Conservation (phyloP, 2,329 filamentous ascomycete genomes). For the Exophiala sideris region DNA sequence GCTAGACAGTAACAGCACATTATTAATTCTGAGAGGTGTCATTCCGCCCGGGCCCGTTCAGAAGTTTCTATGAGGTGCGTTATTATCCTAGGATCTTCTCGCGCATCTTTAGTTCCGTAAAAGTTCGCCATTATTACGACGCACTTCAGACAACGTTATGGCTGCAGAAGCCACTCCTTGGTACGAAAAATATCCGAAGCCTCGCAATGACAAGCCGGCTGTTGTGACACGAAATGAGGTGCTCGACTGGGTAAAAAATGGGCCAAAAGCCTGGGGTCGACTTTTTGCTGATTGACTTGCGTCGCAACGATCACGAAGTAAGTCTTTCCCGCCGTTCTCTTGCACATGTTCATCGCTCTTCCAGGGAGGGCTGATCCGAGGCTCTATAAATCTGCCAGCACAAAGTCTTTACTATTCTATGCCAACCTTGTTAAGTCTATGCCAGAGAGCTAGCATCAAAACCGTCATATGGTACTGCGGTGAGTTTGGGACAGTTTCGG, state of each 20-base stretch:
- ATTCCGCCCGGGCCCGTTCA: no score
- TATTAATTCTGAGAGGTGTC: not conserved
- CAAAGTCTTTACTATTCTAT: constrained; percentile 40
- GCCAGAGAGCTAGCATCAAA: constrained; percentile 33
- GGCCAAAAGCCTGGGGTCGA: constrained; percentile 31
- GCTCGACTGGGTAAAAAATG: constrained; percentile 36
- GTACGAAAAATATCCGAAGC: constrained; percentile 19
- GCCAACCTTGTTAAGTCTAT: constrained; percentile 36
- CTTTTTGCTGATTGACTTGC: constrained; percentile 48
- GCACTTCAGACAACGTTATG: not conserved
- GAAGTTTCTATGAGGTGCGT: no score
- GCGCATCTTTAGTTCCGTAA: no score
- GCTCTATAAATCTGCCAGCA: constrained; percentile 50
- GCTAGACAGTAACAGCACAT: no score
- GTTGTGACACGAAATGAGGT: constrained; percentile 36
- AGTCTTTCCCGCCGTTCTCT: not conserved
- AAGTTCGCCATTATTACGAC: not conserved
- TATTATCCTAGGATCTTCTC: no score
- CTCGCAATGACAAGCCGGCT: constrained; percentile 20
- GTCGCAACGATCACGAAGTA: constrained; percentile 47
- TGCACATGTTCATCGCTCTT: not conserved
- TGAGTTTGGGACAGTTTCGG: constrained; percentile 26
- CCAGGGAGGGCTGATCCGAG: constrained; percentile 60
- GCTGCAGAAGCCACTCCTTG: constrained; percentile 6
- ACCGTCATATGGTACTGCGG: constrained; percentile 43